Conservation (phyloP, 176 grass and related monocot genomes). For the Zoysia japonica region DNA sequence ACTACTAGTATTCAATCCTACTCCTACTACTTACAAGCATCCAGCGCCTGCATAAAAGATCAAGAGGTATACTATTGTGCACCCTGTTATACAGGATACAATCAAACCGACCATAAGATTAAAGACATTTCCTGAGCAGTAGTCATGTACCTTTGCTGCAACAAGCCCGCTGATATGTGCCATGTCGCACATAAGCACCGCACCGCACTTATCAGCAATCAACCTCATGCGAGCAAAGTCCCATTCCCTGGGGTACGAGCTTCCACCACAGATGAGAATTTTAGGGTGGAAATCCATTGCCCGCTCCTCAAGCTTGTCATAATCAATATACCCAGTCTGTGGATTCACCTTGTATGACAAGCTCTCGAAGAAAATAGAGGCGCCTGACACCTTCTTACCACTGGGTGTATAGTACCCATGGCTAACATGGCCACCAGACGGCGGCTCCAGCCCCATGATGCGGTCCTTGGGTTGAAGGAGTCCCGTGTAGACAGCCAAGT, state of each 20-base stretch:
- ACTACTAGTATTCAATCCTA: background rate
- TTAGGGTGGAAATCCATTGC: slow-evolving; percentile 94
- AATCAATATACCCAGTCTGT: slow-evolving; percentile 83
- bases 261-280: slow-evolving; percentile 95
- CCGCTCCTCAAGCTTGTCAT: slow-evolving; percentile 86
- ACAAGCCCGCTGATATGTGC: slow-evolving; percentile 96
- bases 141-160: slow-evolving; percentile 74
- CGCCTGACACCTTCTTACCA: slow-evolving; percentile 91
- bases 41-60: background rate
- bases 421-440: slow-evolving; percentile 93
- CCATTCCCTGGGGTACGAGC: slow-evolving; percentile 96
- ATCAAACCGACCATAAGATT: slow-evolving; percentile 8
- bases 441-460: slow-evolving; percentile 95
- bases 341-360: slow-evolving; percentile 97
- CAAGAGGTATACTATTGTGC: background rate
- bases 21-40: background rate
- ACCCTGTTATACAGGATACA: background rate
- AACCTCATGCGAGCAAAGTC: slow-evolving; percentile 76
- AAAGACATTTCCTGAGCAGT: background rate
- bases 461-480: slow-evolving; percentile 83
- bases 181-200: slow-evolving; percentile 96
- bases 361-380: slow-evolving; percentile 97
- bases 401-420: slow-evolving; percentile 86
- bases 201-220: slow-evolving; percentile 84
- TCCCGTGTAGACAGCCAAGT: slow-evolving; percentile 87